A percentile compares a stretch with the other conserved stretches of the same genome.
Evolutionary conservation across 805 yeast genomes (phyloP).

Genomic region (Yarrowia sp.): DNA sequence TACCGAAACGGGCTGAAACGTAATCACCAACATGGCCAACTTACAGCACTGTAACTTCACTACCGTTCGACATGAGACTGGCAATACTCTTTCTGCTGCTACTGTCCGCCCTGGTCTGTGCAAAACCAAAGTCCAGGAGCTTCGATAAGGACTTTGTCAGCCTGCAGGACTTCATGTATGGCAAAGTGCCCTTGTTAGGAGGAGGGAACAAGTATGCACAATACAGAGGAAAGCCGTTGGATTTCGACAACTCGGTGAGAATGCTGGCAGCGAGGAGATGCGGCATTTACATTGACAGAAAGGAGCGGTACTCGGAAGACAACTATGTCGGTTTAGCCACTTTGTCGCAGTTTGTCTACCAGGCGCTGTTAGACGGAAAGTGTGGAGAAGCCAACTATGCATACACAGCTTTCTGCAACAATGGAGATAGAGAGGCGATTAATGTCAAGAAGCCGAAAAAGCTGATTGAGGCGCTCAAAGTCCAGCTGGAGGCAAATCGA

Average conservation of each 20-base stretch:
- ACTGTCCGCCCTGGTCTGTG: neutral
- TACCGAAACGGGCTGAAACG: neutral
- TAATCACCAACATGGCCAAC: too few species aligned
- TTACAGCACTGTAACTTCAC: neutral
- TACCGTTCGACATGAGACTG: slow-evolving; percentile 6
- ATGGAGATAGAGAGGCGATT: neutral
- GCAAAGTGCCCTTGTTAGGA: neutral
- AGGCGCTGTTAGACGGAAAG: neutral
- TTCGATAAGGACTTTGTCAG: neutral
- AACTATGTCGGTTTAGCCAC: neutral
- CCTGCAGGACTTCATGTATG: slow-evolving; percentile 12
- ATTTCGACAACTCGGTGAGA: neutral
- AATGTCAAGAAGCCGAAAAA: slow-evolving; percentile 4
- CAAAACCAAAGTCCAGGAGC: neutral
- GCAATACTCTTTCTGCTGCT: neutral
- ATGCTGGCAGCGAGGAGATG: neutral
- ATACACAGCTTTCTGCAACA: neutral
- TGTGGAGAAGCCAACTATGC: slow-evolving; percentile 27
- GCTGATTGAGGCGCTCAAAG: slow-evolving; percentile 1
- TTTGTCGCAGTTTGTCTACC: neutral
- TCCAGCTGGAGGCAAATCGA: neutral
- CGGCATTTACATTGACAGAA: neutral
- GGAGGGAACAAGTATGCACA: slow-evolving; percentile 1
- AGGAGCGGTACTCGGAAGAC: neutral
- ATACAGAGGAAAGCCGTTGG: neutral